These are phyloP conservation scores for Talaromyces rugulosus DNA, from an alignment of 2,329 filamentous ascomycete genomes.

Conservation along the genomic window DNA sequence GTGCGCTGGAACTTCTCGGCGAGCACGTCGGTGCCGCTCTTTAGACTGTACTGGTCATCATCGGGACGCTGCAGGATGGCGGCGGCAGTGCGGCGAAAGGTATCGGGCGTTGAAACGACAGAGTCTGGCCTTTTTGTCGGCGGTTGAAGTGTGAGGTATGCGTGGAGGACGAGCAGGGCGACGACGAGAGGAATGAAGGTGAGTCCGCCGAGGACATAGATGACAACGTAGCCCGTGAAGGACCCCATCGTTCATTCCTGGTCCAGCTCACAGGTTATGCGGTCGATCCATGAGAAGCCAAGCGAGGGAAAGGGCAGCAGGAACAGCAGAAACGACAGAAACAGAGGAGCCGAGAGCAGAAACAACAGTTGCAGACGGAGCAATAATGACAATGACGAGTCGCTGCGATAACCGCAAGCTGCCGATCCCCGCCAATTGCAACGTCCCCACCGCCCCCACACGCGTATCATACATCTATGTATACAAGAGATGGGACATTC, in stretches of 20 bases:
- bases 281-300: not conserved
- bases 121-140: not conserved
- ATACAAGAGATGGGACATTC: too few relatives aligned
- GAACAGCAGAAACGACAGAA: not conserved
- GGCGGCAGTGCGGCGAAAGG: not conserved
- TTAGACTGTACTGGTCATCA: conserved; percentile 63
- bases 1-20: conserved; percentile 59
- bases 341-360: not conserved
- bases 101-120: not conserved
- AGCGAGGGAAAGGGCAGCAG: not conserved
- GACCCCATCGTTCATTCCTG: conserved; percentile 30
- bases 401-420: not conserved
- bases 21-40: conserved; percentile 55
- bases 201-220: conserved; percentile 81
- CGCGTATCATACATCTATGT: not conserved
- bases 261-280: not conserved
- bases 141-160: conserved; percentile 63
- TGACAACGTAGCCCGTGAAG: conserved; percentile 58
- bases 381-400: not conserved
- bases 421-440: not conserved
- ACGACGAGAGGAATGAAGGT: conserved; percentile 78
- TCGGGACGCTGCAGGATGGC: conserved; percentile 47
- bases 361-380: not conserved
- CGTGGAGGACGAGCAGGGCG: conserved; percentile 58
- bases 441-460: not conserved